A percentile compares a stretch with the other conserved stretches of the same genome.
These are phyloP conservation scores for Mucor circinelloides DNA, from an alignment of 371 early-diverging fungal genomes.

Conservation along the genomic window DNA sequence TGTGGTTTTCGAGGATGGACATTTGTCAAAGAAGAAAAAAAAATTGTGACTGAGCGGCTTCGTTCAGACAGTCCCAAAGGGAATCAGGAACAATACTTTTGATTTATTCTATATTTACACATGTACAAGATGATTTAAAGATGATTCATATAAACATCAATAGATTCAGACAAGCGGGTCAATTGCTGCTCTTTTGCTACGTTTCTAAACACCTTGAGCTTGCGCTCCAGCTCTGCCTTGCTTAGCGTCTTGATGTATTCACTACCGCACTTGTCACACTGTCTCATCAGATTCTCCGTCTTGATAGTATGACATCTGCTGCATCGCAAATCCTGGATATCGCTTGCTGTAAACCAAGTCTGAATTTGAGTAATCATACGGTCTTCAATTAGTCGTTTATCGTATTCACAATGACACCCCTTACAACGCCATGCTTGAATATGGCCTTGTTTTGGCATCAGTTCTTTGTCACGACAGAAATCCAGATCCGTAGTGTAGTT, in stretches of 20 bases:
- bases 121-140: background rate
- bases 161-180: conserved; percentile 56
- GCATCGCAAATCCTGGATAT: conserved; percentile 88
- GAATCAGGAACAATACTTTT: background rate
- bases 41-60: conserved; percentile 2
- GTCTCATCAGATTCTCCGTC: conserved; percentile 68
- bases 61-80: background rate
- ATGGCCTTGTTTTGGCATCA: conserved; percentile 58
- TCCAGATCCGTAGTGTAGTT: conserved; percentile 84
- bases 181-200: conserved; percentile 67
- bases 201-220: conserved; percentile 64
- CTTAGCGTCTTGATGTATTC: conserved; percentile 52
- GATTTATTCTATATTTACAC: no score
- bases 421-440: conserved; percentile 54
- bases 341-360: conserved; percentile 65
- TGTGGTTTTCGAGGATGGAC: background rate
- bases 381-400: conserved; percentile 76
- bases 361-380: conserved; percentile 72
- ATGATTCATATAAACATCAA: conserved; percentile 48
- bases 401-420: conserved; percentile 77
- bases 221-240: conserved; percentile 49
- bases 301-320: conserved; percentile 78
- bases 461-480: conserved; percentile 81
- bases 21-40: background rate
- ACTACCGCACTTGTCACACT: conserved; percentile 64